Evolutionary conservation across 2,329 filamentous ascomycete genomes (phyloP).

Genomic region (Mycosphaerella sp.): DNA sequence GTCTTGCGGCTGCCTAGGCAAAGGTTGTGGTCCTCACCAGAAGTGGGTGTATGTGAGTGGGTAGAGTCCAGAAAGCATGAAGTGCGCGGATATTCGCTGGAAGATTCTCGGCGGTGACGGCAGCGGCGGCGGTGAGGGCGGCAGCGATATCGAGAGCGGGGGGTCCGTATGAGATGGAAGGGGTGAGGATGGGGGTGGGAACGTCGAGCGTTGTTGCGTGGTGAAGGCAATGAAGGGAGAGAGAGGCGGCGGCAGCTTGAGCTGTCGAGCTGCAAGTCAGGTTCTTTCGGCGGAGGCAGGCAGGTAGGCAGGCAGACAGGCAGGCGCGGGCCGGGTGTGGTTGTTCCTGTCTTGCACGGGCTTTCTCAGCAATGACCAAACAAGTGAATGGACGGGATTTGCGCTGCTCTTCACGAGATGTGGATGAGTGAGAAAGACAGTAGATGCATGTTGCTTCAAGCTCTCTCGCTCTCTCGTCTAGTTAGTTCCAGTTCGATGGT

Average conservation of each 20-base stretch:
- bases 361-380: not conserved
- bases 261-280: not conserved
- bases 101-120: not conserved
- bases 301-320: not conserved
- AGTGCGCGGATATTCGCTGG: not conserved
- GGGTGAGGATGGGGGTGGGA: not conserved
- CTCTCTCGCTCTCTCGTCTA: no score
- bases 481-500: no score
- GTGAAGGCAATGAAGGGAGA: not conserved
- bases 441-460: no score
- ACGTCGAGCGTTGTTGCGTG: not conserved
- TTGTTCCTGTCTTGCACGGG: not conserved
- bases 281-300: not conserved
- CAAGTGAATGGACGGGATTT: not conserved
- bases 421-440: not conserved
- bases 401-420: not conserved
- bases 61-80: not conserved
- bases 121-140: not conserved
- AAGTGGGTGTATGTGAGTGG: not conserved
- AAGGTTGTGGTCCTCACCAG: not conserved
- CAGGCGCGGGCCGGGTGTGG: no score
- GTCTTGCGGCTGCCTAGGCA: not conserved
- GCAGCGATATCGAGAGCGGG: not conserved
- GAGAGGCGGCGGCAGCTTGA: not conserved
- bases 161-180: not conserved